Evolutionary conservation across 2,329 filamentous ascomycete species (phyloP).

Genomic region (Thielaviopsis musarum): DNA sequence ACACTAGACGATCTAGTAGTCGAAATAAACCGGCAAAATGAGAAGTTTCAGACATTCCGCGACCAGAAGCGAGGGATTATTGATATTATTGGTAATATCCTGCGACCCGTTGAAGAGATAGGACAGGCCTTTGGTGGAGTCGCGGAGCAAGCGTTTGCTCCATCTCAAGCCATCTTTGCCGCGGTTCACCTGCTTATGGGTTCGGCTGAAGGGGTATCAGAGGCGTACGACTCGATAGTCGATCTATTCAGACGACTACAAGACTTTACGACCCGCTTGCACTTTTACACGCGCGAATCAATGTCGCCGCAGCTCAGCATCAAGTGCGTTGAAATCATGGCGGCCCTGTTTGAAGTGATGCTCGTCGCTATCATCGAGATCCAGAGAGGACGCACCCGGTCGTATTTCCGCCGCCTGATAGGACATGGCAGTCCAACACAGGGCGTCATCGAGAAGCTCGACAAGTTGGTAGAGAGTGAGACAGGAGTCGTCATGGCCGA

Average conservation of each 20-base stretch:
- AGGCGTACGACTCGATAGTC: constrained; percentile 27
- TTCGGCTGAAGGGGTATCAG: constrained; percentile 28
- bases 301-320: constrained; percentile 23
- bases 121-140: constrained; percentile 23
- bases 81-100: constrained; percentile 12
- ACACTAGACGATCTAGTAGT: constrained; percentile 10
- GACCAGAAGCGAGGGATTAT: constrained; percentile 11
- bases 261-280: constrained; percentile 27
- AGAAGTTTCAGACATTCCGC: constrained; percentile 11
- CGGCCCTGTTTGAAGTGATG: constrained; percentile 28
- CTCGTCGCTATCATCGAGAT: constrained; percentile 27
- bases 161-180: constrained; percentile 25
- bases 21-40: constrained; percentile 11
- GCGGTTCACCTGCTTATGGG: constrained; percentile 27
- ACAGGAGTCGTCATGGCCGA: constrained; percentile 27
- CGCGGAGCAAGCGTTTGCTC: constrained; percentile 23
- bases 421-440: constrained; percentile 24
- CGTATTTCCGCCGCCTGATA: constrained; percentile 25
- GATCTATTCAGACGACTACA: constrained; percentile 27
- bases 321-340: constrained; percentile 26
- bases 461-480: constrained; percentile 25
- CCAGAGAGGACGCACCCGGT: constrained; percentile 24
- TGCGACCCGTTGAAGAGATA: constrained; percentile 24
- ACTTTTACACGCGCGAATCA: constrained; percentile 23
- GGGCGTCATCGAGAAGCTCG: constrained; percentile 23